Evolutionary conservation across 2,329 filamentous ascomycete genomes (phyloP).

Genomic region (Claviceps arundinis): DNA sequence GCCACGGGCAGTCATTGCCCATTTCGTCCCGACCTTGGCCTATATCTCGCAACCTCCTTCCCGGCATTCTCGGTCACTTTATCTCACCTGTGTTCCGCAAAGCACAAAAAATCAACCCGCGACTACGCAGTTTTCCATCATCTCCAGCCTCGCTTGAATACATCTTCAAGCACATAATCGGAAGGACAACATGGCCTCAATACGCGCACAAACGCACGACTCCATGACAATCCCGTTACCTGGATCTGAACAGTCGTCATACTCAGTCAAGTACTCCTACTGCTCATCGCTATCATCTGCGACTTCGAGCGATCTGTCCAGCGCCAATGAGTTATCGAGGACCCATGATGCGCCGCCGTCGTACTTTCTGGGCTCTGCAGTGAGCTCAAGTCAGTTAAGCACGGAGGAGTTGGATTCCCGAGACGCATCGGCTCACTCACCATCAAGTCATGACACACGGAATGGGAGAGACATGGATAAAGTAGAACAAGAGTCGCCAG

Average conservation of each 20-base stretch:
- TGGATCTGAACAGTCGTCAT: neutral
- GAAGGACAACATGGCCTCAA: neutral
- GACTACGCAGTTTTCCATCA: no score
- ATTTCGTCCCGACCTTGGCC: no score
- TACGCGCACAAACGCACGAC: neutral
- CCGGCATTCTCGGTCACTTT: no score
- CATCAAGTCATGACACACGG: no score
- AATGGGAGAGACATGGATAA: no score
- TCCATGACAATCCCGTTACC: neutral
- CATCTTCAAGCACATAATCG: no score
- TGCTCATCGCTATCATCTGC: slow-evolving; percentile 1
- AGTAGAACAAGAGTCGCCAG: neutral
- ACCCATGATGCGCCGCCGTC: neutral
- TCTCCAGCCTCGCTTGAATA: no score
- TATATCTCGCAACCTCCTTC: no score
- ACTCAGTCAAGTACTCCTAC: neutral
- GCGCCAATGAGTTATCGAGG: neutral
- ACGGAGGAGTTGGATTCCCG: neutral
- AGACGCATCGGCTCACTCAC: no score
- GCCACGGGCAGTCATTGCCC: no score
- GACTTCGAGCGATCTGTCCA: slow-evolving; percentile 2
- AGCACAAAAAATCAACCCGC: no score
- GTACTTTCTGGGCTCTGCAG: neutral
- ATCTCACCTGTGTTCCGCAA: no score
- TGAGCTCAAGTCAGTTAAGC: neutral